These are phyloP conservation scores for Rhynchosporium graminicola DNA, from an alignment of 2,329 filamentous ascomycete genomes.

Conservation along the genomic window DNA sequence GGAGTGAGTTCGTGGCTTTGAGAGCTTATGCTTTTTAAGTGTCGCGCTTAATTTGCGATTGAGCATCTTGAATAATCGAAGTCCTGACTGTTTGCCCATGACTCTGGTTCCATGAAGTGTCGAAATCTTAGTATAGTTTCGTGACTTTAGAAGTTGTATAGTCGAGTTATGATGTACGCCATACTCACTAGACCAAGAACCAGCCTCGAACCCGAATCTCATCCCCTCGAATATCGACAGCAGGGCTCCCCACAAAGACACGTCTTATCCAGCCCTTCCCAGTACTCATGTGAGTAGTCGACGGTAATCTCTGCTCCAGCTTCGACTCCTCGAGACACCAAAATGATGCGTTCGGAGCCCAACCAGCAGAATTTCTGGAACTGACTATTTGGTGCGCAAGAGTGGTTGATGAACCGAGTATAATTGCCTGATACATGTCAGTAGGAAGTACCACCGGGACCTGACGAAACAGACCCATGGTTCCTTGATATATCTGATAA, in stretches of 20 bases:
- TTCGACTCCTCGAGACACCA: constrained; percentile 56
- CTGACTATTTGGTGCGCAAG: constrained; percentile 57
- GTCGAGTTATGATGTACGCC: not conserved
- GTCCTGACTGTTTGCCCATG: too few relatives aligned
- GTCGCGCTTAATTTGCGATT: too few relatives aligned
- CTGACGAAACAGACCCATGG: constrained; percentile 4
- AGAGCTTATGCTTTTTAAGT: too few relatives aligned
- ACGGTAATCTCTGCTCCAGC: constrained; percentile 57
- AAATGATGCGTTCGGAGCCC: constrained; percentile 54
- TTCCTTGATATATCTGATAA: constrained; percentile 61
- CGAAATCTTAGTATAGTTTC: too few relatives aligned
- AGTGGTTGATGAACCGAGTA: constrained; percentile 61
- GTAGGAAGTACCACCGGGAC: constrained; percentile 11
- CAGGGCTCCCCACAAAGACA: constrained; percentile 14
- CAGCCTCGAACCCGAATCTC: not conserved
- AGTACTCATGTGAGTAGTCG: constrained; percentile 60
- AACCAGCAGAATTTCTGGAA: constrained; percentile 59
- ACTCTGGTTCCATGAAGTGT: too few relatives aligned
- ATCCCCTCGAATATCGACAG: constrained; percentile 12
- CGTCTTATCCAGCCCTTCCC: constrained; percentile 54
- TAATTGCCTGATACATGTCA: constrained; percentile 51
- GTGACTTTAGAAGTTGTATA: too few relatives aligned
- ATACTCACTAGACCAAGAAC: not conserved
- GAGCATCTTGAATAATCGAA: too few relatives aligned
- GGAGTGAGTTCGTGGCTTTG: too few relatives aligned